A percentile compares a stretch with the other conserved stretches of the same genome.
phyloP scores from a whole-genome alignment of 2,329 filamentous ascomycete species.

The Zymoseptoria ardabiliae region DNA sequence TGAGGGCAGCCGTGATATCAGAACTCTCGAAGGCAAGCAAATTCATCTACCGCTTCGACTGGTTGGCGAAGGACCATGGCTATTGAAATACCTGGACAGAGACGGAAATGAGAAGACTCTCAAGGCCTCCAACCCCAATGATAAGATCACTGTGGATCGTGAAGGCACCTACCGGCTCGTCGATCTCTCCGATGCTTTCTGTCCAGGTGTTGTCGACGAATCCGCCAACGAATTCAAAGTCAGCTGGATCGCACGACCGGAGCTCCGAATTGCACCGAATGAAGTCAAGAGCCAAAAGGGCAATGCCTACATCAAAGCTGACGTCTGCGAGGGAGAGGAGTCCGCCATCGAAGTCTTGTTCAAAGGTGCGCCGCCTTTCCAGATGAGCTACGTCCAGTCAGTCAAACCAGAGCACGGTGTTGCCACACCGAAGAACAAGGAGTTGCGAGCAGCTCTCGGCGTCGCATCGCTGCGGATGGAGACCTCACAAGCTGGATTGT shows the following conservation, averaged over 20 bases:
- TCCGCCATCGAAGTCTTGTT: slow-evolving; percentile 78
- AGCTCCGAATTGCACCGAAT: slow-evolving; percentile 55
- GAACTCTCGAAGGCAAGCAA: slow-evolving; percentile 67
- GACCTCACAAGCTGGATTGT: slow-evolving; percentile 71
- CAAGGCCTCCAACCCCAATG: slow-evolving; percentile 32
- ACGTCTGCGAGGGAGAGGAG: slow-evolving; percentile 91
- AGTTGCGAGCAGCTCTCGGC: slow-evolving; percentile 68
- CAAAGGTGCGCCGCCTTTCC: slow-evolving; percentile 71
- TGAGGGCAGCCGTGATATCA: slow-evolving; percentile 68
- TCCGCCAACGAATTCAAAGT: slow-evolving; percentile 69
- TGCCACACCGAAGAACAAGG: slow-evolving; percentile 55
- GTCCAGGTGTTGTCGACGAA: slow-evolving; percentile 71
- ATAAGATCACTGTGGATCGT: slow-evolving; percentile 21
- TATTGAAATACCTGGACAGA: slow-evolving; percentile 58
- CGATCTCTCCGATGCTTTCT: slow-evolving; percentile 69
- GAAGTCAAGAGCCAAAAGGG: slow-evolving; percentile 50
- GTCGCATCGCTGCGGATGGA: slow-evolving; percentile 78
- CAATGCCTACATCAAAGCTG: slow-evolving; percentile 60
- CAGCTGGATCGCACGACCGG: slow-evolving; percentile 76
- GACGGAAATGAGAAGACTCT: slow-evolving; percentile 31
- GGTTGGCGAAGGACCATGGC: slow-evolving; percentile 81
- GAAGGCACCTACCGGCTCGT: slow-evolving; percentile 71
- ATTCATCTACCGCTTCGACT: slow-evolving; percentile 75
- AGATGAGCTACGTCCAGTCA: slow-evolving; percentile 71
- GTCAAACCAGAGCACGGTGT: slow-evolving; percentile 63